phyloP scores from a whole-genome alignment of 164 flowering plant genomes.

The Stephania japonica region DNA sequence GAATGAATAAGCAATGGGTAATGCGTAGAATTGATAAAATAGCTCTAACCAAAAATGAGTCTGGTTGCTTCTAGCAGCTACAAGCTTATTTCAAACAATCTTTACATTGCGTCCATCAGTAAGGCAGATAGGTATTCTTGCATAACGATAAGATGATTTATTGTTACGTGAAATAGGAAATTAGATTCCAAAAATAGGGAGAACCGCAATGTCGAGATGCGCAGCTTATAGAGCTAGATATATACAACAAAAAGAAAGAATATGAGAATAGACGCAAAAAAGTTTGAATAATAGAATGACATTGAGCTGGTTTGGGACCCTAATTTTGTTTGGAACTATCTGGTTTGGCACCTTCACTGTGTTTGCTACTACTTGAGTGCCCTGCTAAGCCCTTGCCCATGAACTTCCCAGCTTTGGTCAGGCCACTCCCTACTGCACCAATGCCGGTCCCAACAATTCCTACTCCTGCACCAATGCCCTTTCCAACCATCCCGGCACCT shows the following conservation, averaged over 20 bases:
- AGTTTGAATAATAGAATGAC: not conserved
- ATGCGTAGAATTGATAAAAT: not conserved
- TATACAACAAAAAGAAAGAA: not conserved
- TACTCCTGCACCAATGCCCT: not conserved
- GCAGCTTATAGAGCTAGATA: not conserved
- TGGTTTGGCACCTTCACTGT: not conserved
- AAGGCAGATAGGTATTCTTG: not conserved
- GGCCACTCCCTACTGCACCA: conserved; percentile 59
- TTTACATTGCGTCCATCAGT: not conserved
- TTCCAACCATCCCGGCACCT: not conserved
- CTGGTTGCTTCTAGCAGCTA: not conserved
- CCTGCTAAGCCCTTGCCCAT: conserved; percentile 88
- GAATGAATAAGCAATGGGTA: no score
- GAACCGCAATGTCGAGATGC: no score
- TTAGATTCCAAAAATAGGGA: not conserved
- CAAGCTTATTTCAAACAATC: not conserved
- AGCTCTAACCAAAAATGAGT: no score
- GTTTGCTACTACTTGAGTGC: conserved; percentile 34
- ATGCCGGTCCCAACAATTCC: not conserved
- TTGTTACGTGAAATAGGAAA: not conserved
- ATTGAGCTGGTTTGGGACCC: not conserved
- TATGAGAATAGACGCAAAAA: not conserved
- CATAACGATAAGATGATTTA: not conserved
- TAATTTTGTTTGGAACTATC: not conserved
- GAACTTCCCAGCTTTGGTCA: conserved; percentile 83